Evolutionary conservation across 208 protist species (phyloP).

Genomic region (Acanthamoeba pearcei): DNA sequence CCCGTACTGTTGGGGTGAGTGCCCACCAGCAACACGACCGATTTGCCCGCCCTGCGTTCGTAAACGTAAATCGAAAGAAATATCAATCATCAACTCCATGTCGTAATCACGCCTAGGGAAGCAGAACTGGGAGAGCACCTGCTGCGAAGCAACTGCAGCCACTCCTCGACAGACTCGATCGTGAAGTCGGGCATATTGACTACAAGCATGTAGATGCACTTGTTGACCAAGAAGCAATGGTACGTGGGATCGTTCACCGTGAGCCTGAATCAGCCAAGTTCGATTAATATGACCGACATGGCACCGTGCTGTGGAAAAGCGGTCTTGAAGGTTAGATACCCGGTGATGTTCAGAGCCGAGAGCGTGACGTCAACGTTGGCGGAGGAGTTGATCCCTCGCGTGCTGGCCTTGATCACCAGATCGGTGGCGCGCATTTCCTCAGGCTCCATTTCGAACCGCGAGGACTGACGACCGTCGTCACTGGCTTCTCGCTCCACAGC

Average conservation of each 20-base stretch:
- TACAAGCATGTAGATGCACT: constrained; percentile 44
- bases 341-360: constrained; percentile 12
- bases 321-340: neutral
- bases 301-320: too few species aligned
- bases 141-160: constrained; percentile 51
- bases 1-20: constrained; percentile 10
- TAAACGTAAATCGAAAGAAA: neutral
- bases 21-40: constrained; percentile 55
- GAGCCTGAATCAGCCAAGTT: neutral
- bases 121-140: neutral
- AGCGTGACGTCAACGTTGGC: neutral
- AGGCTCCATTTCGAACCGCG: neutral
- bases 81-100: neutral
- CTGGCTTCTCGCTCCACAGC: neutral
- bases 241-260: constrained; percentile 46
- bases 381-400: constrained; percentile 15
- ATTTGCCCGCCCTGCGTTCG: constrained; percentile 23
- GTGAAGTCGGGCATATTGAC: constrained; percentile 53
- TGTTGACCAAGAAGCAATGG: constrained; percentile 48
- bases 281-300: neutral
- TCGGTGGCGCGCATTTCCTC: neutral
- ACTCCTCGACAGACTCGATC: constrained; percentile 20
- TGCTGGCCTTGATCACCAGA: constrained; percentile 28
- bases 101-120: neutral
- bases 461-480: constrained; percentile 10